Base-by-base conservation (phyloP, 2,329 filamentous ascomycete species). In the Magnaporthales sp. region DNA sequence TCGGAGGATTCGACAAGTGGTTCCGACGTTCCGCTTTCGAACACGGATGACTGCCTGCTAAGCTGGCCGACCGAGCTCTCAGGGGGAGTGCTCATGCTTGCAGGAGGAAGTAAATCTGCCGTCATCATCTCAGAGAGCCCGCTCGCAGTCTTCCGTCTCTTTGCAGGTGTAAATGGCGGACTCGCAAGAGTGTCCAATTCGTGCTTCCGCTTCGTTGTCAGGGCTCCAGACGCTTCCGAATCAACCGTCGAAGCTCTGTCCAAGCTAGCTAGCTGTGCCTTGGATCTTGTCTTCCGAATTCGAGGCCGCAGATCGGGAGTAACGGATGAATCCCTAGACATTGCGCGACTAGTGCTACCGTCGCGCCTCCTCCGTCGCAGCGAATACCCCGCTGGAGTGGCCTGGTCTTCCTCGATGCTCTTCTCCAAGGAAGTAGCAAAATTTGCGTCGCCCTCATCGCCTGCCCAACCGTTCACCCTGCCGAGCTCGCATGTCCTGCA, bases 401-500 rank as follows among this genome's bases (percentile, higher is more conserved):
- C 54, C 56, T 60, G 56, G 10, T 81, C 79, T 60, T 84, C 81
- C 71, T 90, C 85, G 29, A 89, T 82, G 71, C 81, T 84, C 69
- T 75, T 80, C 71, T 77, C 80, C 27, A 86, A 77, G 70, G 77
- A 80, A 27, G 85, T 77, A 1, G 77, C 78, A 2, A 79, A 74
- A 15, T 79, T 80, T 0, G 77, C 81, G 4, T 81, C 81, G 15
- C 79, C 79, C 0, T 81, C 84, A 7, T 58, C 64, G 27, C 51
- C 64, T 51, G 86, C 84, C 96, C 96, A 99, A 1, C 95, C 95
- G 75, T 97, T 98, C 66, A 84, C 83, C 67, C 86, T 80, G 3
- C 83, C 80, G 26, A 84, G 82, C 78, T 99, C 95, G 76, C 95
- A 99, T 0, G 91, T 95, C 71, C 85, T 84, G 76, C 95, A 99